phyloP scores from a whole-genome alignment of 2,329 filamentous ascomycete species.

The Ophiostoma sp. region DNA sequence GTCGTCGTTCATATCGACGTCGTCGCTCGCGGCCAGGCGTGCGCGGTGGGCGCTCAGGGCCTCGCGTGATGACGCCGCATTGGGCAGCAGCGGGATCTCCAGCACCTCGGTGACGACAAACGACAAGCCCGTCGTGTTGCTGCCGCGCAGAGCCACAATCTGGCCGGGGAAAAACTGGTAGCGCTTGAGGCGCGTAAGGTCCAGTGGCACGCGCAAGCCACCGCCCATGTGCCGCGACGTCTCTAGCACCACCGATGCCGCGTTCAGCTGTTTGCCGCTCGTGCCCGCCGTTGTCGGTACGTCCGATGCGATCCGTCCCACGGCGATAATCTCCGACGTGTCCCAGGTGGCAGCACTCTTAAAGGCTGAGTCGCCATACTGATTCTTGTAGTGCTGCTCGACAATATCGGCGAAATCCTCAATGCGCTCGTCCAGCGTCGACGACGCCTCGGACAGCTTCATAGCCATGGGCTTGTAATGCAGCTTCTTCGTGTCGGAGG shows the following conservation, averaged over 20 bases:
- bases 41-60: constrained; percentile 64
- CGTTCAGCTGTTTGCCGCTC: constrained; percentile 60
- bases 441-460: constrained; percentile 87
- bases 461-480: constrained; percentile 89
- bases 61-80: constrained; percentile 62
- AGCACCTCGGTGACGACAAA: constrained; percentile 77
- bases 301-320: constrained; percentile 88
- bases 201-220: constrained; percentile 74
- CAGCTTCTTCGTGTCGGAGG: constrained; percentile 85
- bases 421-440: constrained; percentile 91
- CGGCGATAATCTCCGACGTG: constrained; percentile 79
- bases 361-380: constrained; percentile 59
- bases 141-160: constrained; percentile 80
- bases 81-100: constrained; percentile 66
- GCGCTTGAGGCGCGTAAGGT: constrained; percentile 59
- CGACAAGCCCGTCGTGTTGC: constrained; percentile 77
- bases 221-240: constrained; percentile 78
- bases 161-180: constrained; percentile 93
- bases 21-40: constrained; percentile 60
- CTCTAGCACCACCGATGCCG: constrained; percentile 80
- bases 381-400: constrained; percentile 66
- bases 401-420: constrained; percentile 77
- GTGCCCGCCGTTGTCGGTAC: constrained; percentile 40
- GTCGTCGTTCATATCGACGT: constrained; percentile 51
- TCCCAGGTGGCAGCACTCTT: constrained; percentile 82